A percentile compares a stretch with the other conserved stretches of the same genome.
Evolutionary conservation across 2,329 filamentous ascomycete species (phyloP).

Genomic region (Aspergillus amoenus): DNA sequence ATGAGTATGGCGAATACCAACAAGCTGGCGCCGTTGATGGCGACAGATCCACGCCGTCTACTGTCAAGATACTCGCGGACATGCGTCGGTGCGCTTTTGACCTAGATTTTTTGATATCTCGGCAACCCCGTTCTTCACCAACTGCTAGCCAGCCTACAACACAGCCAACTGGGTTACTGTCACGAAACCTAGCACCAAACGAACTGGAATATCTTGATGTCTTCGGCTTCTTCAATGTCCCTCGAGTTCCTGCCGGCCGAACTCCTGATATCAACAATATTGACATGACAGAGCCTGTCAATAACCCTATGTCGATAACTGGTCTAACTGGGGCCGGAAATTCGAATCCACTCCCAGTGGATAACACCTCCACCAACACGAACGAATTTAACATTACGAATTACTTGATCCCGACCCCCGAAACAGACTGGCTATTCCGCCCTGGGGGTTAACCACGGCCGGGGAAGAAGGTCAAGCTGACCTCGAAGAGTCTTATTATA

Average conservation of each 20-base stretch:
- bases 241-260: slow-evolving; percentile 59
- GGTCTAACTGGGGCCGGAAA: slow-evolving; percentile 28
- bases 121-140: slow-evolving; percentile 61
- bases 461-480: not conserved
- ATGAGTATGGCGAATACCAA: slow-evolving; percentile 80
- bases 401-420: slow-evolving; percentile 47
- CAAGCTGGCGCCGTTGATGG: slow-evolving; percentile 58
- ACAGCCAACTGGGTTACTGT: slow-evolving; percentile 43
- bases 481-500: not conserved
- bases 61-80: slow-evolving; percentile 82
- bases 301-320: slow-evolving; percentile 39
- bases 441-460: slow-evolving; percentile 17
- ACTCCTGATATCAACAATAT: slow-evolving; percentile 27
- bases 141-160: slow-evolving; percentile 33
- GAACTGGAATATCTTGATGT: slow-evolving; percentile 90
- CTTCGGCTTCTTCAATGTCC: slow-evolving; percentile 93
- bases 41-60: slow-evolving; percentile 74
- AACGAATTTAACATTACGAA: slow-evolving; percentile 49
- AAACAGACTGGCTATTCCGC: slow-evolving; percentile 47
- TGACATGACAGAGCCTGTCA: slow-evolving; percentile 26
- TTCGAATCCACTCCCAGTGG: slow-evolving; percentile 18
- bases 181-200: slow-evolving; percentile 69
- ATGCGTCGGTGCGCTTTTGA: slow-evolving; percentile 91
- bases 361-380: slow-evolving; percentile 21
- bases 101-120: slow-evolving; percentile 82